phyloP scores from a whole-genome alignment of 352 stramenopile species.

The Pythium utonaiense region DNA sequence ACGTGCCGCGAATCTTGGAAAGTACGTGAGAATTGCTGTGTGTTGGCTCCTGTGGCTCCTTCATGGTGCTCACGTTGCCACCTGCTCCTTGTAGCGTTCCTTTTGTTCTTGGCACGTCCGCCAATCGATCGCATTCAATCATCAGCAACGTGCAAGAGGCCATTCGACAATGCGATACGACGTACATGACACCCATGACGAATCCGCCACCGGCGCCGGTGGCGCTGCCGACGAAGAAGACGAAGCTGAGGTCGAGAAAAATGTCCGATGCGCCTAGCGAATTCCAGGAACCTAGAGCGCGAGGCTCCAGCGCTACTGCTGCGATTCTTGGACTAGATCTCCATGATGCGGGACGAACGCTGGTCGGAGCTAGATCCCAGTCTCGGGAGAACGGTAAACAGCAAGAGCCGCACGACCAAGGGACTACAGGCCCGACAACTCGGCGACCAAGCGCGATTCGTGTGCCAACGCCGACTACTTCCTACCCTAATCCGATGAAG shows the following conservation, averaged over 20 bases:
- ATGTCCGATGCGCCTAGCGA: background rate
- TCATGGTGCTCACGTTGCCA: background rate
- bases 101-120: conserved; percentile 59
- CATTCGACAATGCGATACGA: conserved; percentile 63
- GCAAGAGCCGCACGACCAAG: background rate
- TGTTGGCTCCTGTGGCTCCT: background rate
- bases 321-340: conserved; percentile 13
- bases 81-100: conserved; percentile 36
- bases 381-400: background rate
- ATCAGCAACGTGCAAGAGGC: conserved; percentile 72
- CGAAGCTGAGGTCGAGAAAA: conserved; percentile 7
- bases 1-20: conserved; percentile 60
- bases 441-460: conserved; percentile 36
- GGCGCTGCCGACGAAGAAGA: background rate
- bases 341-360: background rate
- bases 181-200: conserved; percentile 35
- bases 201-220: conserved; percentile 7
- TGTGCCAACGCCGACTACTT: conserved; percentile 31
- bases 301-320: background rate
- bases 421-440: background rate
- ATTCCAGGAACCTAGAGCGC: background rate
- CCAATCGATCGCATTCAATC: conserved; percentile 61
- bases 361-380: conserved; percentile 2
- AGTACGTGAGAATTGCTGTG: conserved; percentile 29
- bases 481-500: conserved; percentile 53